These are phyloP conservation scores for Coemansia sp. DNA, from an alignment of 192 early-diverging fungal species.

Conservation along the genomic window DNA sequence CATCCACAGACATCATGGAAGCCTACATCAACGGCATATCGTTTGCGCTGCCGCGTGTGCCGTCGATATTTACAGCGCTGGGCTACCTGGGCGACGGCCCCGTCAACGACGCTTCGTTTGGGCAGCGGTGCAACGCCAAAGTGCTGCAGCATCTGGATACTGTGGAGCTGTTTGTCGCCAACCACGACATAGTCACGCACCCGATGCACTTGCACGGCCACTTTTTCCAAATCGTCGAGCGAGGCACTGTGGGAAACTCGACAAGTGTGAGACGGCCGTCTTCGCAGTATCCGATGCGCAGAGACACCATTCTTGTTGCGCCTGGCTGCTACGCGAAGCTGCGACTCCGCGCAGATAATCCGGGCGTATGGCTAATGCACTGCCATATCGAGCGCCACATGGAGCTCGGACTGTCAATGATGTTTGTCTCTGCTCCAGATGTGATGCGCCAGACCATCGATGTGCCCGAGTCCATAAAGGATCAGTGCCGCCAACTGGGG, in stretches of 20 bases:
- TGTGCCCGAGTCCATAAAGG: conserved; percentile 56
- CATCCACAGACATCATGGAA: conserved; percentile 64
- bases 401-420: conserved; percentile 69
- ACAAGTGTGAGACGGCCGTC: conserved; percentile 12
- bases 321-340: conserved; percentile 63
- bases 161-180: conserved; percentile 70
- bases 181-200: conserved; percentile 70
- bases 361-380: conserved; percentile 84
- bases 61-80: conserved; percentile 64
- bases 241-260: conserved; percentile 58
- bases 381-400: conserved; percentile 71
- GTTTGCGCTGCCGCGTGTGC: conserved; percentile 63
- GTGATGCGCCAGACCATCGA: conserved; percentile 54
- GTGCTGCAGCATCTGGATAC: conserved; percentile 64
- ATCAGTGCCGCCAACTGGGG: conserved; percentile 64
- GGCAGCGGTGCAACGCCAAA: conserved; percentile 59
- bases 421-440: conserved; percentile 71
- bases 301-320: conserved; percentile 72
- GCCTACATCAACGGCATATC: conserved; percentile 73
- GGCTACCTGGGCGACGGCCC: conserved; percentile 52
- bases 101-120: conserved; percentile 43
- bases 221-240: conserved; percentile 75
- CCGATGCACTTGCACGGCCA: conserved; percentile 87
- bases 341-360: conserved; percentile 77
- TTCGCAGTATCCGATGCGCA: conserved; percentile 55